These are phyloP conservation scores for Termitomyces sp. DNA, from an alignment of 768 basidiomycete genomes.

Conservation along the genomic window DNA sequence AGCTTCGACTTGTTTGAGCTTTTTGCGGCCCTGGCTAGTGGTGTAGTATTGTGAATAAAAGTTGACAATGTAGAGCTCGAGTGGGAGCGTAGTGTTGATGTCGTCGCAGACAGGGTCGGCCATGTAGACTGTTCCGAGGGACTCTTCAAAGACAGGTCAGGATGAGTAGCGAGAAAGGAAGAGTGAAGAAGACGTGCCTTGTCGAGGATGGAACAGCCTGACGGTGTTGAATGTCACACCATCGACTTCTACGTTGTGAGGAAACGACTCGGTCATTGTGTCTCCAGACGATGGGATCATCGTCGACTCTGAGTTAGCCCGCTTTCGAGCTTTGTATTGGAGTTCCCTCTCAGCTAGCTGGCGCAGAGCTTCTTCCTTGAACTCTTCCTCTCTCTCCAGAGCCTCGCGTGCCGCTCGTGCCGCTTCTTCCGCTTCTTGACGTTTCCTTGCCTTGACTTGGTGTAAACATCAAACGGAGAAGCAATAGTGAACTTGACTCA, in stretches of 20 bases:
- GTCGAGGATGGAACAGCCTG: constrained; percentile 66
- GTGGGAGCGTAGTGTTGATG: constrained; percentile 43
- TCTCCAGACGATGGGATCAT: constrained; percentile 35
- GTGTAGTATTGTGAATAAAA: constrained; percentile 69
- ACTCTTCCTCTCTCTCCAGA: constrained; percentile 57
- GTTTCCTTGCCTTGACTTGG: constrained; percentile 41
- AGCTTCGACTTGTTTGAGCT: constrained; percentile 57
- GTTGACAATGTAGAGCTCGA: constrained; percentile 63
- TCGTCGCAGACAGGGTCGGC: constrained; percentile 76
- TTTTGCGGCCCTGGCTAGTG: constrained; percentile 64
- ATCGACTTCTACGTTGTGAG: constrained; percentile 47
- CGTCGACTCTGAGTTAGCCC: constrained; percentile 1
- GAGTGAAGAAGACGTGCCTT: constrained; percentile 36
- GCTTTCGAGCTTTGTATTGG: constrained; percentile 48
- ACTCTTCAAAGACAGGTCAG: constrained; percentile 33
- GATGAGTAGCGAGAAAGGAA: background rate
- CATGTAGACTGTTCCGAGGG: constrained; percentile 60
- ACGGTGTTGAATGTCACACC: constrained; percentile 60
- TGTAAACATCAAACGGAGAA: background rate
- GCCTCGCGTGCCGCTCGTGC: constrained; percentile 49
- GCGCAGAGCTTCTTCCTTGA: constrained; percentile 57
- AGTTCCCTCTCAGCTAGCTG: constrained; percentile 51
- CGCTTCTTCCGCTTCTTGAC: constrained; percentile 52
- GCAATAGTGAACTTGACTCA: constrained; percentile 24
- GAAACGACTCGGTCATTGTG: constrained; percentile 58